Percentiles rank a stretch among this genome's conserved stretches.
Evolutionary conservation across 192 early-diverging fungal genomes (phyloP).

Genomic region (Linnemannia exigua): DNA sequence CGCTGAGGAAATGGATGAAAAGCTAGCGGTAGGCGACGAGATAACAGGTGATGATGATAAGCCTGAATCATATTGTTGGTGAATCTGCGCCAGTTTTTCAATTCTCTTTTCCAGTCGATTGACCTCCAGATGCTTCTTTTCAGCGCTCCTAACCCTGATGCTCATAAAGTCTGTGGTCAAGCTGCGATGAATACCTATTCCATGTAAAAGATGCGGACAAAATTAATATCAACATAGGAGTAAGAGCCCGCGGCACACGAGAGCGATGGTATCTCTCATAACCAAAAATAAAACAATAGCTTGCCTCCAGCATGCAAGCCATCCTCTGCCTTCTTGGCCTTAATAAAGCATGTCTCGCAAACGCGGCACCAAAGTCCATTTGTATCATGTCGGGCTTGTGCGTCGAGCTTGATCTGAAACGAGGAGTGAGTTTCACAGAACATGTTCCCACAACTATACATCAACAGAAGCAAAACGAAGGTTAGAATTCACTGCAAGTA

Average conservation of each 20-base stretch:
- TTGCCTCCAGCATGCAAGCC: constrained; percentile 60
- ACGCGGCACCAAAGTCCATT: constrained; percentile 71
- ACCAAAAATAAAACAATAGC: background rate
- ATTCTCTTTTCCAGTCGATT: constrained; percentile 82
- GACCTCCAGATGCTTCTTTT: constrained; percentile 73
- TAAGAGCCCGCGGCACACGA: background rate
- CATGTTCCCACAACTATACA: constrained; percentile 71
- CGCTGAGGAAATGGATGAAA: constrained; percentile 27
- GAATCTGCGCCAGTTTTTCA: constrained; percentile 70
- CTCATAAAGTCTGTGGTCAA: constrained; percentile 67
- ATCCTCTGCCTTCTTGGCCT: constrained; percentile 51
- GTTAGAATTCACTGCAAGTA: background rate
- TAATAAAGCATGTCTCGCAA: constrained; percentile 67
- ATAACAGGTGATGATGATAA: constrained; percentile 7
- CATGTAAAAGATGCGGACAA: background rate
- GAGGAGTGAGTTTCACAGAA: constrained; percentile 74
- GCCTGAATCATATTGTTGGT: constrained; percentile 20
- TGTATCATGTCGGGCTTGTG: constrained; percentile 71
- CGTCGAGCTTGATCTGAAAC: constrained; percentile 69
- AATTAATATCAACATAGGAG: background rate
- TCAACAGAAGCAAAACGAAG: background rate
- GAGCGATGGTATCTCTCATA: background rate
- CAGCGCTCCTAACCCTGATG: constrained; percentile 65
- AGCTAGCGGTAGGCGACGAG: constrained; percentile 26
- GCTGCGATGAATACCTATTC: constrained; percentile 61